A percentile compares a stretch with the other conserved stretches of the same genome.
These are phyloP conservation scores for Chlorella sp. DNA, from an alignment of 139 green algal species.

Conservation along the genomic window DNA sequence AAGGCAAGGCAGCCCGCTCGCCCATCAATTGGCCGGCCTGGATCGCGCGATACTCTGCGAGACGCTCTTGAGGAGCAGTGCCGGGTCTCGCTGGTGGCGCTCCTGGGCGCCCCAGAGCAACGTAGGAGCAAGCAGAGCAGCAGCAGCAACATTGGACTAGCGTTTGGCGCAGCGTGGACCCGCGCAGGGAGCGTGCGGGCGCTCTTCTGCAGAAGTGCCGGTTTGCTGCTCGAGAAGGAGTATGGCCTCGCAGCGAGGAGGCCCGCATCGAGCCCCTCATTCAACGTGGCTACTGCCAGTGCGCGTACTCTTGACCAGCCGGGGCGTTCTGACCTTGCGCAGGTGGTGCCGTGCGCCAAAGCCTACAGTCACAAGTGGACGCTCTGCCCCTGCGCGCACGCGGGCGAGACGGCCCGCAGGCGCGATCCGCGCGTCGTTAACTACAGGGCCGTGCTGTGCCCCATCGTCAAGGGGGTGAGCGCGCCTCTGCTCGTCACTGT, in stretches of 20 bases:
- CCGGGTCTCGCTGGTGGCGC: too few relatives aligned
- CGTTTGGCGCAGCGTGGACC: too few relatives aligned
- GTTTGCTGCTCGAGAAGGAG: neutral
- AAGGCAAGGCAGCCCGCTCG: too few relatives aligned
- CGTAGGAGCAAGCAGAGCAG: too few relatives aligned
- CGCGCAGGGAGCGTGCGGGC: neutral
- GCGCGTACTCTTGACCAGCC: neutral
- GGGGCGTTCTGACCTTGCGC: neutral
- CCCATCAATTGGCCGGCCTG: too few relatives aligned
- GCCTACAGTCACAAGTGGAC: conserved; percentile 39
- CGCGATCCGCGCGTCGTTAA: conserved; percentile 16
- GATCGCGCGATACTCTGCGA: too few relatives aligned
- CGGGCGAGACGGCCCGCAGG: conserved; percentile 29
- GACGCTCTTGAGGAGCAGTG: too few relatives aligned
- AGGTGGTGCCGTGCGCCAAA: conserved; percentile 32
- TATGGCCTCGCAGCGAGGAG: neutral
- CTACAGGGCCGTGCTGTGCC: conserved; percentile 37
- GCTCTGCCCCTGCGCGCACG: conserved; percentile 35
- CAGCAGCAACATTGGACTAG: too few relatives aligned
- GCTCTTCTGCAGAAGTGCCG: neutral
- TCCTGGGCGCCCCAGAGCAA: too few relatives aligned
- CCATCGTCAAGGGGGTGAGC: conserved; percentile 37
- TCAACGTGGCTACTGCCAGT: neutral
- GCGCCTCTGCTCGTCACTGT: too few relatives aligned
- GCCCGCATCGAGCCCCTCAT: neutral